Base-by-base conservation (phyloP, 2,329 filamentous ascomycete species). In the Neopestalotiopsis clavispora region DNA sequence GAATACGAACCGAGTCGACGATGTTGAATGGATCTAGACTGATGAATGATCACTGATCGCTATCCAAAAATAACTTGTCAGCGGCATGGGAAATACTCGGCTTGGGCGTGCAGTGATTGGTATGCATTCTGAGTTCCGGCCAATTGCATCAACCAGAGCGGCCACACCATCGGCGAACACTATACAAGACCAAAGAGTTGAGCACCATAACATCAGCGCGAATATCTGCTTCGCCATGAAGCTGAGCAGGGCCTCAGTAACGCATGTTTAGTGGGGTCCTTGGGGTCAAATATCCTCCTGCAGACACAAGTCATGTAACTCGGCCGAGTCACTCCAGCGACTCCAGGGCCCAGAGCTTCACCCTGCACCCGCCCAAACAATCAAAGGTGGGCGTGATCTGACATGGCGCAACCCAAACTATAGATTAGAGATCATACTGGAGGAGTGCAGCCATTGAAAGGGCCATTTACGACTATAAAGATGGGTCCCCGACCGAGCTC, bases 21-120 rank as follows among this genome's bases (percentile, higher is more conserved):
- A 83, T 56, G 72, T 77, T 6, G 72, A 74, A 10, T 83, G 80
- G 80, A 81, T 83, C 69, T 82, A 67, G 77, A 64, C 59, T 40
- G 2, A 1, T 12, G 28, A 3, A 52, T 3, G 17, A 38, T 38
- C 0, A 23, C 3, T 23, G 10, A 52, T 9, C 6, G 0, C n/a
- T 20, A 52, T n/a, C 45, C 34, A 38, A 9, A 7, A 52, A 52
- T 2, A 6, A 20, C 5, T 9, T 7, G 45, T 1, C 9, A 52
- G 17, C 1, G 17, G n/a, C 17, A 23, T 6, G 4, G 5, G 13
- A 49, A 49, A 6, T 7, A 4, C n/a, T 7, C 45, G n/a, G 9
- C n/a, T 17, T 20, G 17, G 9, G 45, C 20, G 17, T 14, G 2
- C 17, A 52, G 9, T 4, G 6, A 20, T 0, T 52, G 45, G 17